Percentiles rank a stretch among this genome's conserved stretches.
phyloP scores from a whole-genome alignment of 2,329 filamentous ascomycete species.

The Aspergillus terreus region DNA sequence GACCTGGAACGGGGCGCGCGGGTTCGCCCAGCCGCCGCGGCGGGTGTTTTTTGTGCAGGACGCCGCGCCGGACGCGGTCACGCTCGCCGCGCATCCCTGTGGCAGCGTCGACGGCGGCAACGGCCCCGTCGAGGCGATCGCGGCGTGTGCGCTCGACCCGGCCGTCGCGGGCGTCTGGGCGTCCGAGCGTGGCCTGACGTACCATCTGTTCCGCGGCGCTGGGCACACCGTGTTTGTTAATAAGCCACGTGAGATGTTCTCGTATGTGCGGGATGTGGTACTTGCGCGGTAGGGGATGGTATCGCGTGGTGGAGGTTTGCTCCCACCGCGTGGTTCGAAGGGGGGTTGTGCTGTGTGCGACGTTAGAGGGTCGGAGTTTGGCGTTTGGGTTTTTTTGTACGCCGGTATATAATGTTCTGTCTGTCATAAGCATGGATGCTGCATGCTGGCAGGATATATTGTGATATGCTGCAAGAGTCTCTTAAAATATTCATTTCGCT shows the following conservation, averaged over 20 bases:
- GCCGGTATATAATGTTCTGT: background rate
- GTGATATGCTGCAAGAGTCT: too few relatives aligned
- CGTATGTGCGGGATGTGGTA: constrained; percentile 35
- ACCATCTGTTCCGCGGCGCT: constrained; percentile 33
- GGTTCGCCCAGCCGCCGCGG: constrained; percentile 17
- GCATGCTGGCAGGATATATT: too few relatives aligned
- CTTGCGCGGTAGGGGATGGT: constrained; percentile 10
- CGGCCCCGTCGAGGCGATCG: constrained; percentile 2
- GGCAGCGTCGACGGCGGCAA: background rate
- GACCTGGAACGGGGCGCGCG: constrained; percentile 38
- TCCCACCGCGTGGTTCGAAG: background rate
- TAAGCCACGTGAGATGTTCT: constrained; percentile 32
- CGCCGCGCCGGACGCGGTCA: background rate
- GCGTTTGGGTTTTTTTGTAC: background rate
- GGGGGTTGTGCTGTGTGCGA: background rate
- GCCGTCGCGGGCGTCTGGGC: constrained; percentile 25
- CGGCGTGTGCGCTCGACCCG: background rate
- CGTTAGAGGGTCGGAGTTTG: background rate
- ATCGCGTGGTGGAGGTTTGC: background rate
- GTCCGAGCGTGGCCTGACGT: constrained; percentile 32
- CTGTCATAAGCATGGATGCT: background rate
- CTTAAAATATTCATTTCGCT: constrained; percentile 1
- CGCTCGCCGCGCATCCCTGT: background rate
- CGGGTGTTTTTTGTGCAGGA: background rate
- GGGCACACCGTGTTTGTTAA: constrained; percentile 33